These are phyloP conservation scores for Aspergillus fumigatus DNA, from an alignment of 2,329 filamentous ascomycete species.

Conservation along the genomic window DNA sequence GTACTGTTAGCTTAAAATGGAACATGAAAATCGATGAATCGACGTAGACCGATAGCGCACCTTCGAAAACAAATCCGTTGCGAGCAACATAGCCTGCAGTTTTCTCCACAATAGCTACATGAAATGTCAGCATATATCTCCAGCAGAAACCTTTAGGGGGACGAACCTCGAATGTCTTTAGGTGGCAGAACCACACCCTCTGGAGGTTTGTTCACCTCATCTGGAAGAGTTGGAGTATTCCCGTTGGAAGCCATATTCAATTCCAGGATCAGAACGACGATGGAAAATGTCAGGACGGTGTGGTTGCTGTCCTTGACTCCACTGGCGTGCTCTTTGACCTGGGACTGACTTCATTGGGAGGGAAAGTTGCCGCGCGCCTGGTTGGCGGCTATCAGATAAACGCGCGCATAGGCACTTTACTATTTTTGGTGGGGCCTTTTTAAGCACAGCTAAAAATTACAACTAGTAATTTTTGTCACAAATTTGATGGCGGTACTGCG, in stretches of 20 bases:
- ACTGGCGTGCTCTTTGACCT: not conserved
- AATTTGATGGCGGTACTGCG: not conserved
- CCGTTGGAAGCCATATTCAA: slow-evolving; percentile 40
- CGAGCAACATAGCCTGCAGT: slow-evolving; percentile 85
- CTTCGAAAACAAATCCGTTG: slow-evolving; percentile 64
- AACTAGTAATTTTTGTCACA: not conserved
- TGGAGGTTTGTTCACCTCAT: slow-evolving; percentile 70
- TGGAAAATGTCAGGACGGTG: not conserved
- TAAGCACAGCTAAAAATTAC: not conserved
- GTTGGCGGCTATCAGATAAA: not conserved
- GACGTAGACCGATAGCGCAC: slow-evolving; percentile 24
- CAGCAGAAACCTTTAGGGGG: not conserved
- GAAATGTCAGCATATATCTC: slow-evolving; percentile 20
- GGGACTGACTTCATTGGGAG: slow-evolving; percentile 1
- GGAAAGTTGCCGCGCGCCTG: slow-evolving; percentile 6
- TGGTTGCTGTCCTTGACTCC: not conserved
- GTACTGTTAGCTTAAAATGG: not conserved
- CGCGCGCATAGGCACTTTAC: slow-evolving; percentile 6
- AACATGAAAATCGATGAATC: not conserved
- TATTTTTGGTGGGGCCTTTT: slow-evolving; percentile 7
- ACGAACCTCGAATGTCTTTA: slow-evolving; percentile 67
- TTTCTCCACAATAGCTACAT: slow-evolving; percentile 72
- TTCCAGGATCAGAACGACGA: not conserved
- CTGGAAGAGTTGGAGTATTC: slow-evolving; percentile 36
- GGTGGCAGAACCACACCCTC: slow-evolving; percentile 80